Conservation (phyloP, 2,329 filamentous ascomycete genomes). For the Paecilomyces sp. region DNA sequence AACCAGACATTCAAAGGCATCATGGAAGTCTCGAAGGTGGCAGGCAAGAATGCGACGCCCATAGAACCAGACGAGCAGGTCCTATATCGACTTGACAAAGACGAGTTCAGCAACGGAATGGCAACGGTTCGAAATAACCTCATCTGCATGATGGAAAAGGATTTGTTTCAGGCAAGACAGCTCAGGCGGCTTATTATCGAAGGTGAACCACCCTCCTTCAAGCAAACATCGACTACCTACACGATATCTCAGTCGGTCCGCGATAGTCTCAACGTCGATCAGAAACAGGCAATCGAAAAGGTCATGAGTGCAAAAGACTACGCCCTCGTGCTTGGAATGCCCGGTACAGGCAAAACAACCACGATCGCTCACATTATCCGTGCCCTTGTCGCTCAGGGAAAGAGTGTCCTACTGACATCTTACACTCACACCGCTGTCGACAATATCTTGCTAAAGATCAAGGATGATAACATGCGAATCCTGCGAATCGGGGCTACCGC, state of each 20-base stretch:
- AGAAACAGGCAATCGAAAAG: conserved; percentile 79
- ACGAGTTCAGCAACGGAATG: conserved; percentile 98
- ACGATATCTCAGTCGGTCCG: conserved; percentile 48
- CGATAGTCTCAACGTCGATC: conserved; percentile 74
- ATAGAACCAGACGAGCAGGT: conserved; percentile 44
- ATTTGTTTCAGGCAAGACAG: conserved; percentile 61
- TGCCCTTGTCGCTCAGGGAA: conserved; percentile 77
- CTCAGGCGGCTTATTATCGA: conserved; percentile 78
- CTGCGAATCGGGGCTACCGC: conserved; percentile 77
- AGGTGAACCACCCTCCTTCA: conserved; percentile 66
- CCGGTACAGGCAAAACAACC: conserved; percentile 94
- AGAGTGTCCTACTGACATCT: conserved; percentile 86
- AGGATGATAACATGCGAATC: conserved; percentile 67
- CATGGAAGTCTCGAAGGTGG: conserved; percentile 69
- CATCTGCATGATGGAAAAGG: conserved; percentile 81
- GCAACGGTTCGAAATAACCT: conserved; percentile 90
- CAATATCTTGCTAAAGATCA: conserved; percentile 92
- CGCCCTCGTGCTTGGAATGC: conserved; percentile 96
- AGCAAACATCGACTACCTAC: conserved; percentile 56
- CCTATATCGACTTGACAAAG: conserved; percentile 83
- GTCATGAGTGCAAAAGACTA: conserved; percentile 96
- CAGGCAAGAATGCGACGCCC: conserved; percentile 12
- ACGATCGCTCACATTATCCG: conserved; percentile 97
- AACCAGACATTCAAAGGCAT: conserved; percentile 89
- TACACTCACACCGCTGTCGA: conserved; percentile 98